Base-by-base conservation (phyloP, 441 rosid species). In the Lepidium campestre region DNA sequence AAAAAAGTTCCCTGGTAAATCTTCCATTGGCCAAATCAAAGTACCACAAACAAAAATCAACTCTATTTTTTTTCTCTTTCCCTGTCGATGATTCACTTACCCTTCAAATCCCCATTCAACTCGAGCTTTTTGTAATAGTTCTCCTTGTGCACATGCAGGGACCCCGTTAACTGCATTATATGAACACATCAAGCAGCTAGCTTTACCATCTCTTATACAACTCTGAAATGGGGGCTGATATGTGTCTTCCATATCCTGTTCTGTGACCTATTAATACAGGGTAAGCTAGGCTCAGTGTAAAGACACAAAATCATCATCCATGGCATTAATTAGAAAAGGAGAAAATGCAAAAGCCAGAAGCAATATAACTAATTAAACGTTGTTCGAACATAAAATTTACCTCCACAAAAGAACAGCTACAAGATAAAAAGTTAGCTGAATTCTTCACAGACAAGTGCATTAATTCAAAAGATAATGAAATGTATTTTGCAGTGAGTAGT, bases 141-240 rank as follows among this genome's bases (percentile, higher is more conserved):
- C 84, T 37, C 52, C 72, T 45, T 25, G 72, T 36, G 86, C 87
- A 63, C 93, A 87, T 2, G 85, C 86, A 31, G 90, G 93, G 36
- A 83, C 83, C 15, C 90, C 90, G 53, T 85, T 82, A 64, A 87
- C 83, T 66, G 77, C 84, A 72, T 80, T 87, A 73, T 82, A 85
- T n/a, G 93, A 79, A 57, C 93, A 85, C 90, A 87, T 87, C 72
- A 87, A 78, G 81, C 93, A 85, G 75, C 90, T 85, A 34, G 90
- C 90, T 81, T 82, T 80, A 48, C 84, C 93, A 68, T 85, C 81
- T 72, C 70, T 64, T 2, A 87, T 53, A 62, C 90, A 85, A 50
- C 86, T 78, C 37, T 64, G 75, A 62, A 87, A 87, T 17, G 90
- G 93, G 0, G 87, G 90, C 72, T 82, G 76, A 57, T 66, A 87